phyloP scores from a whole-genome alignment of 2,329 filamentous ascomycete genomes.

The Hirsutella thompsonii region DNA sequence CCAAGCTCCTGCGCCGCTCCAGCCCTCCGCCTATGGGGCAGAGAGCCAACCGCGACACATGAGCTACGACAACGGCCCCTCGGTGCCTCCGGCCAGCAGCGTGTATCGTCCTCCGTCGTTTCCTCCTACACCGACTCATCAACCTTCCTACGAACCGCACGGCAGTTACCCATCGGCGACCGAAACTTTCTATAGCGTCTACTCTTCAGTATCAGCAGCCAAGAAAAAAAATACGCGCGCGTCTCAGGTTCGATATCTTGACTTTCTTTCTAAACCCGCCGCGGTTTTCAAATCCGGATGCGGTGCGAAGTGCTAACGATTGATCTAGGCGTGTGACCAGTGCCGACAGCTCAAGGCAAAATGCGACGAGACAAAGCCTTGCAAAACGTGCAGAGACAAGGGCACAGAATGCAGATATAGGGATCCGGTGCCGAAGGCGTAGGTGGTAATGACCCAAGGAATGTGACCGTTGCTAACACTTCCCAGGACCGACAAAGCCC shows the following conservation, averaged over 20 bases:
- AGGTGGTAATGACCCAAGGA: conserved; percentile 9
- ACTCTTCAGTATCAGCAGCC: conserved; percentile 25
- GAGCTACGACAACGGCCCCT: conserved; percentile 35
- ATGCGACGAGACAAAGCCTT: conserved; percentile 75
- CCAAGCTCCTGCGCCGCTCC: conserved; percentile 17
- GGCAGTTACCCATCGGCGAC: conserved; percentile 17
- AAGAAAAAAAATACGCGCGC: conserved; percentile 54
- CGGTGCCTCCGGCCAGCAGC: conserved; percentile 31
- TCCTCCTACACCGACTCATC: conserved; percentile 25
- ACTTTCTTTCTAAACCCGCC: background rate
- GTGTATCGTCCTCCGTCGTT: conserved; percentile 28
- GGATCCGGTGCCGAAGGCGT: conserved; percentile 87
- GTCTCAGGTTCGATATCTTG: conserved; percentile 35
- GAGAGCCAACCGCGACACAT: conserved; percentile 39
- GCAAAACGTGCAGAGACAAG: conserved; percentile 82
- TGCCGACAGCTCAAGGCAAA: conserved; percentile 82
- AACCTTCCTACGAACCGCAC: conserved; percentile 23
- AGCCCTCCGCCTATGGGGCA: conserved; percentile 19
- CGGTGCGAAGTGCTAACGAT: conserved; percentile 4
- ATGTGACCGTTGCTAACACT: conserved; percentile 1
- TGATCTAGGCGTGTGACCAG: conserved; percentile 68
- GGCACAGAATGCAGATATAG: conserved; percentile 75
- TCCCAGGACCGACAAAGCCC: conserved; percentile 43
- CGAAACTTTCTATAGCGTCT: conserved; percentile 26
- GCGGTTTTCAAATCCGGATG: background rate